These are phyloP conservation scores for Fusarium euwallaceae DNA, from an alignment of 2,329 filamentous ascomycete species.

Conservation along the genomic window DNA sequence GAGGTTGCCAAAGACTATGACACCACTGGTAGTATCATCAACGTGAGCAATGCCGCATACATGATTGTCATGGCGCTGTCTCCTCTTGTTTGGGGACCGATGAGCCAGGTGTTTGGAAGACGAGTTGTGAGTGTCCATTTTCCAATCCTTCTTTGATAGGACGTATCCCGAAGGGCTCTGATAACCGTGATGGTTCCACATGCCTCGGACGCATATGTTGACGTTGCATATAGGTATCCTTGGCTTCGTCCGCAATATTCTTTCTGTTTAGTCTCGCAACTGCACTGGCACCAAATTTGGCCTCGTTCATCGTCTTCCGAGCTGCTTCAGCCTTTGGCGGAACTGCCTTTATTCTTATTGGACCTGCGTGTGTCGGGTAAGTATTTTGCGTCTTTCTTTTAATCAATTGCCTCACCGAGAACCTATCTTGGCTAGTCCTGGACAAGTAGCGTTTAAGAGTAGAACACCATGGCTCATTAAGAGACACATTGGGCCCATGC, in stretches of 20 bases:
- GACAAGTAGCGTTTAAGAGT: not conserved
- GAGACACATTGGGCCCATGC: not conserved
- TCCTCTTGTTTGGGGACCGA: constrained; percentile 78
- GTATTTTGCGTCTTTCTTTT: constrained; percentile 39
- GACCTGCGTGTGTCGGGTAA: constrained; percentile 75
- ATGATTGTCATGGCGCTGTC: constrained; percentile 80
- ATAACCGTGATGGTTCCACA: not conserved
- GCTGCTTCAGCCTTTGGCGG: constrained; percentile 81
- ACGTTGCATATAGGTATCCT: constrained; percentile 49
- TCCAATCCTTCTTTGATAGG: not conserved
- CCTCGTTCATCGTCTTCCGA: constrained; percentile 79
- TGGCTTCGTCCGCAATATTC: constrained; percentile 73
- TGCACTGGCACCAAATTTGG: constrained; percentile 78
- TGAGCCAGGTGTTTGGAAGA: constrained; percentile 75
- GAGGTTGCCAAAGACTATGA: constrained; percentile 76
- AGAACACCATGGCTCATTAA: not conserved
- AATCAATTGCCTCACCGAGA: not conserved
- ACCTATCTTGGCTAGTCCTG: not conserved
- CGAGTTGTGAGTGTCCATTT: constrained; percentile 60
- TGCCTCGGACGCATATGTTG: not conserved
- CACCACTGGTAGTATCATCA: constrained; percentile 78
- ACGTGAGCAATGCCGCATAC: constrained; percentile 81
- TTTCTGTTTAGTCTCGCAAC: constrained; percentile 78
- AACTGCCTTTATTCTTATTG: constrained; percentile 80
- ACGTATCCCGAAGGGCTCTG: not conserved